Percentiles rank a stretch among this genome's conserved stretches.
phyloP scores from a whole-genome alignment of 352 stramenopile genomes.

The Phytophthora nicotianae region DNA sequence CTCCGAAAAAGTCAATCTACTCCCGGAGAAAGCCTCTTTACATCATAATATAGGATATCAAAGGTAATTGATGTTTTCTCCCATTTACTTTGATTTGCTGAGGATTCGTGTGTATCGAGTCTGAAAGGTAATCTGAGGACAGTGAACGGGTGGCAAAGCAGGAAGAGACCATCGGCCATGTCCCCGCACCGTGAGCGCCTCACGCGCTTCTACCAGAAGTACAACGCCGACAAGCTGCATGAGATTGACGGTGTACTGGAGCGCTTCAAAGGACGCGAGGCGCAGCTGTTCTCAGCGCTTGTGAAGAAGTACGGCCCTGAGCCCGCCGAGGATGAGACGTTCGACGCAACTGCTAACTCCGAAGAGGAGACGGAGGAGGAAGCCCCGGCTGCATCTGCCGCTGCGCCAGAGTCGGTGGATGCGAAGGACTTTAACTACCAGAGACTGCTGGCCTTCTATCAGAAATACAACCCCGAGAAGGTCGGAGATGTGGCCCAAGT shows the following conservation, averaged over 20 bases:
- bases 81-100: not conserved
- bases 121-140: slow-evolving; percentile 1
- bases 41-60: not conserved
- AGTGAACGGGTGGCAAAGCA: slow-evolving; percentile 35
- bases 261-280: slow-evolving; percentile 81
- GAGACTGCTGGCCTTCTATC: slow-evolving; percentile 78
- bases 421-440: slow-evolving; percentile 64
- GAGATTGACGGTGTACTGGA: slow-evolving; percentile 85
- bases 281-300: slow-evolving; percentile 70
- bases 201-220: slow-evolving; percentile 86
- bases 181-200: slow-evolving; percentile 67
- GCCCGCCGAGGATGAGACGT: slow-evolving; percentile 55
- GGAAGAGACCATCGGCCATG: slow-evolving; percentile 42
- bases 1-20: too few relatives aligned
- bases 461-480: slow-evolving; percentile 87
- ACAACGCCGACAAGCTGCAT: slow-evolving; percentile 84
- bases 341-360: slow-evolving; percentile 23
- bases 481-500: slow-evolving; percentile 63
- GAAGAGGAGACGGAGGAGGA: slow-evolving; percentile 21
- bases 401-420: slow-evolving; percentile 9
- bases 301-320: slow-evolving; percentile 87
- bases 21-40: too few relatives aligned
- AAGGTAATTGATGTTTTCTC: not conserved
- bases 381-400: slow-evolving; percentile 17
- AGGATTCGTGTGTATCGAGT: not conserved